phyloP scores from a whole-genome alignment of 2,329 filamentous ascomycete genomes.

The Aspergillus novofumigatus region DNA sequence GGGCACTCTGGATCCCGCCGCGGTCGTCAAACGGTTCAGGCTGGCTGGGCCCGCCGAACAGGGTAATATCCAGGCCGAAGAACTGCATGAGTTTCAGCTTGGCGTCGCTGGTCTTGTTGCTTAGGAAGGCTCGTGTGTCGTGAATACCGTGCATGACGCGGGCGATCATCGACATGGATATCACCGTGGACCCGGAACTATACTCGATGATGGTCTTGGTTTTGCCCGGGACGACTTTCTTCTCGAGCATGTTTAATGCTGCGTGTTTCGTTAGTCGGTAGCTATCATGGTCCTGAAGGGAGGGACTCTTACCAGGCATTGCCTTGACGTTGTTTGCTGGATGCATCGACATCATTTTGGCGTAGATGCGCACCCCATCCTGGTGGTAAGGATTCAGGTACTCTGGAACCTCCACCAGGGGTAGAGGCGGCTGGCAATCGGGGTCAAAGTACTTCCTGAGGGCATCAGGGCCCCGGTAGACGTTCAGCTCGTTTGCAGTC shows the following conservation, averaged over 20 bases:
- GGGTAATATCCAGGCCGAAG: slow-evolving; percentile 55
- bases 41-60: slow-evolving; percentile 58
- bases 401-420: slow-evolving; percentile 58
- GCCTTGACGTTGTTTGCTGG: slow-evolving; percentile 63
- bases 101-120: slow-evolving; percentile 54
- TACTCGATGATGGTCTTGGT: slow-evolving; percentile 56
- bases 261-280: neutral
- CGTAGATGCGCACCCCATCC: slow-evolving; percentile 60
- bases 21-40: slow-evolving; percentile 52
- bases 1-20: slow-evolving; percentile 51
- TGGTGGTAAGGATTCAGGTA: slow-evolving; percentile 54
- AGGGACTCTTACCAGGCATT: slow-evolving; percentile 43
- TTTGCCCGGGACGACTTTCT: slow-evolving; percentile 38
- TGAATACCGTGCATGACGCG: slow-evolving; percentile 49
- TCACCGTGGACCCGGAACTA: slow-evolving; percentile 59
- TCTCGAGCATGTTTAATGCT: slow-evolving; percentile 51
- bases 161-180: slow-evolving; percentile 56
- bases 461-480: slow-evolving; percentile 56
- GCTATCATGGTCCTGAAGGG: neutral
- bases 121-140: slow-evolving; percentile 54
- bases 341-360: slow-evolving; percentile 63
- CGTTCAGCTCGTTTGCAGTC: slow-evolving; percentile 45
- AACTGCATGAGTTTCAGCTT: slow-evolving; percentile 57
- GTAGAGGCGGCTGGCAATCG: slow-evolving; percentile 54
- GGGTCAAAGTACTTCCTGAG: slow-evolving; percentile 58